Evolutionary conservation across 371 early-diverging fungal species (phyloP), one percentile per base, ranked within the genome.

Genomic region (Fennellomyces sp.): DNA sequence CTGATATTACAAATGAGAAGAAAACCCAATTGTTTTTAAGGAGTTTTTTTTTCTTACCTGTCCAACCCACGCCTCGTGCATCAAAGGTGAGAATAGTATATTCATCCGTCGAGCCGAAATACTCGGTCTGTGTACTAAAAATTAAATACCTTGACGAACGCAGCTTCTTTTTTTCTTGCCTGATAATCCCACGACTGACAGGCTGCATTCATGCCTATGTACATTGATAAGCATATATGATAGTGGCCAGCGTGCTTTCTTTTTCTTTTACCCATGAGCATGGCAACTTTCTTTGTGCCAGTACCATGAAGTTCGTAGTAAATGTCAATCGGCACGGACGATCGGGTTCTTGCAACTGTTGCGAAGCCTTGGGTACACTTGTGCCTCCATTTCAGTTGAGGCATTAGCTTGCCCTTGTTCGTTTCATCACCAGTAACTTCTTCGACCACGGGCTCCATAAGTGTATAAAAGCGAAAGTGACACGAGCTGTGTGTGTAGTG

Each of bases 21-120:
- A 57, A 28, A 12, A 5, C 15, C n/a, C n/a, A n/a, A n/a, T n/a
- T n/a, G n/a, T n/a, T n/a, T n/a, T n/a, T n/a, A n/a, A n/a, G n/a
- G n/a, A n/a, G n/a, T 52, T 25, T 2, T 15, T n/a, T 25, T 8
- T 1, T 36, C 36, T 17, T 68, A 68, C 77, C 76, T 52, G 80
- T 74, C 41, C 68, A 64, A 7, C 94, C 93, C 39, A 85, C 81
- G 10, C 93, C 94, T 48, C 93, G 73, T 69, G 92, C 91, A 63
- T 94, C 94, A 64, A 91, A 89, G 5, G 89, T 80, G 48, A 90
- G 85, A 5, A 90, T 81, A n/a, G 87, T 87, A 69, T 85, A 93
- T 21, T 84, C 81, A 21, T 73, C 77, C 30, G 69, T 74, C 15
- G 53, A 33, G 7, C 82, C 84, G 64, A 92, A 85, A 56, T 78